These are phyloP conservation scores for Talaromyces sp. DNA, from an alignment of 2,329 filamentous ascomycete species.

Conservation along the genomic window DNA sequence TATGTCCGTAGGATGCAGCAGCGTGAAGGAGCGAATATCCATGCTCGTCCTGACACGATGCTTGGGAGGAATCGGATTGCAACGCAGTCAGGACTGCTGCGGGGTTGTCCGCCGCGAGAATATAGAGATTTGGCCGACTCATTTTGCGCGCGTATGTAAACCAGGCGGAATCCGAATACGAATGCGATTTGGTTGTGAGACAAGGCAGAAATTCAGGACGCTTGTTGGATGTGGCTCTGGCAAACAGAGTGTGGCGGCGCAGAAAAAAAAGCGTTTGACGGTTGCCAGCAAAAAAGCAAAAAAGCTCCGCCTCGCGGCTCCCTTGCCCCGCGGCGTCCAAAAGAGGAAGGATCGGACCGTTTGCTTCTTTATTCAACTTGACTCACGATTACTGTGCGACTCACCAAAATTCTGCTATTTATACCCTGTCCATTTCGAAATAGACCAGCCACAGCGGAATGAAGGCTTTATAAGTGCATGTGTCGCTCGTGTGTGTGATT, in stretches of 20 bases:
- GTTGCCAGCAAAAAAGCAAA: neutral
- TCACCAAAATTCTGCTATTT: neutral
- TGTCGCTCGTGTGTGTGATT: neutral
- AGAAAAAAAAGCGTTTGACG: neutral
- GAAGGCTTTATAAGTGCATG: neutral
- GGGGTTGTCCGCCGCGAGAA: conserved; percentile 79
- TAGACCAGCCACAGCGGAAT: neutral
- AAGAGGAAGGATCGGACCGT: conserved; percentile 10
- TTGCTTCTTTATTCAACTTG: neutral
- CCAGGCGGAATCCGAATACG: neutral
- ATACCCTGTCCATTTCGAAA: neutral
- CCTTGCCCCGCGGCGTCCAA: conserved; percentile 12
- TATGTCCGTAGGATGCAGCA: conserved; percentile 85
- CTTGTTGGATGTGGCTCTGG: neutral
- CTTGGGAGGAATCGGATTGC: conserved; percentile 67
- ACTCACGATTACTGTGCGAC: neutral
- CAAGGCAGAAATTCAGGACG: neutral
- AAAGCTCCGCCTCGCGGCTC: conserved; percentile 3
- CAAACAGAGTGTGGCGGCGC: neutral
- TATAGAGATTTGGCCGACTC: conserved; percentile 57
- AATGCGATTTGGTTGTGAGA: neutral
- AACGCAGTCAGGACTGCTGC: conserved; percentile 70
- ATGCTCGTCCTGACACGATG: conserved; percentile 76
- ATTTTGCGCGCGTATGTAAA: conserved; percentile 17
- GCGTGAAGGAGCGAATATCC: conserved; percentile 95